Conservation (phyloP, 768 basidiomycete species). For the Galerina sulciceps region DNA sequence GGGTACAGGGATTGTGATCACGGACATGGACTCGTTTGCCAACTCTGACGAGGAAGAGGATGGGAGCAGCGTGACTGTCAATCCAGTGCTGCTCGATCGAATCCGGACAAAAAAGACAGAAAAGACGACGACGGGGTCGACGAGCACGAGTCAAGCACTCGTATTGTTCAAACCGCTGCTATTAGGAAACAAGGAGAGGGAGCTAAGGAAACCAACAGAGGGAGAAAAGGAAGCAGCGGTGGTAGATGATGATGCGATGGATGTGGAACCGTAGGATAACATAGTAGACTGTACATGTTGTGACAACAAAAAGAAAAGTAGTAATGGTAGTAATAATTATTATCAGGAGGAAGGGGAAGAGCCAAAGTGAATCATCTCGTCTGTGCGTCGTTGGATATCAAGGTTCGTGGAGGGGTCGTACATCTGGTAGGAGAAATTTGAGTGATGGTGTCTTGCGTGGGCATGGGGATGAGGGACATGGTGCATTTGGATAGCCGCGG, state of each 20-base stretch:
- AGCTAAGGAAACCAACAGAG: constrained; percentile 17
- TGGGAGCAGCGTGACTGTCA: constrained; percentile 37
- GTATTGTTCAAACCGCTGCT: constrained; percentile 56
- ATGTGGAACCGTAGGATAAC: constrained; percentile 44
- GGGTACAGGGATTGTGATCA: constrained; percentile 62
- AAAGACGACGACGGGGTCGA: constrained; percentile 12
- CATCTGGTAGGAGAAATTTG: constrained; percentile 42
- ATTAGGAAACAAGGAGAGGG: constrained; percentile 17
- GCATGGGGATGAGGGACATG: constrained; percentile 83
- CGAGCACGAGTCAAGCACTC: constrained; percentile 47
- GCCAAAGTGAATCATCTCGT: constrained; percentile 54
- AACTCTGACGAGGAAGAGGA: constrained; percentile 41
- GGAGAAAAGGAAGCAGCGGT: constrained; percentile 3
- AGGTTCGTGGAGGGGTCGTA: constrained; percentile 37
- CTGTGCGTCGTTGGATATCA: constrained; percentile 46
- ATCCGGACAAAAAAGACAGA: constrained; percentile 38
- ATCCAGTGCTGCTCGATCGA: constrained; percentile 48
- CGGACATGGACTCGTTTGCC: constrained; percentile 58
- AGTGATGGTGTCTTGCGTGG: constrained; percentile 73
- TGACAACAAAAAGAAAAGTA: constrained; percentile 22
- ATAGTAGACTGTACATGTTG: constrained; percentile 19
- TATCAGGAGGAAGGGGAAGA: constrained; percentile 35
- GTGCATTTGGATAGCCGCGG: constrained; percentile 65
- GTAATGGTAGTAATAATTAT: constrained; percentile 19
- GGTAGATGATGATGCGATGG: constrained; percentile 53